Base-by-base conservation (phyloP, 306 rosid genomes). In the Quercus aquifolioides region DNA sequence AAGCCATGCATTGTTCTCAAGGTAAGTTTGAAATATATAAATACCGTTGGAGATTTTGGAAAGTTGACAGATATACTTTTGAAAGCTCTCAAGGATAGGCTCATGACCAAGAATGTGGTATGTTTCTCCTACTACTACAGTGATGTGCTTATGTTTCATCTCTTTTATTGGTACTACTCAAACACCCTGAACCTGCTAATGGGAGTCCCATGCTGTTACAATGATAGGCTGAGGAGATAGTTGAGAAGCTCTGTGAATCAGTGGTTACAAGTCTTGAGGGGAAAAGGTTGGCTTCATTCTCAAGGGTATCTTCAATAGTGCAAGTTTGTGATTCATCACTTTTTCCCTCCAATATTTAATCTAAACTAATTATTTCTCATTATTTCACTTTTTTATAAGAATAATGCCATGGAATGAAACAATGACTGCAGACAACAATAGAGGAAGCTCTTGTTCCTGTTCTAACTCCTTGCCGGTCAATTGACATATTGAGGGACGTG, bases 41-140 rank as follows among this genome's bases (percentile, higher is more conserved):
- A 49, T 49, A 14, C 0, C 14, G 68, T 14, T 62, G 18, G 31
- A 62, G 68, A 62, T 62, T 62, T 64, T 64, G 10, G 33, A 56
- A 69, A 18, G 20, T 78, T 23, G 14, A 6, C 49, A 4, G 60
- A 35, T 70, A 6, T 41, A 3, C 69, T 23, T 51, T 78, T 46
- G 76, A 71, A 64, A 85, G 96, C 96, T 83, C 90, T 95, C 60
- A 95, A 95, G 86, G 97, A 95, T 79, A 91, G 98, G 90, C 92
- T 93, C 59, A 93, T 95, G 99, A 95, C 98, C 79, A 95, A 95
- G 97, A 95, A 95, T 79, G 99, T 93, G 96, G 99, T 95, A 88
- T 83, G 96, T 75, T 70, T 55, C 73, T 84, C 20, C 71, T 31
- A 25, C n/a, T 55, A 56, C 13, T 77, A 10, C 38, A 62, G 56